A percentile compares a stretch with the other conserved stretches of the same genome.
Conservation (phyloP, 2,329 filamentous ascomycete genomes). For the Sporothrix humicola region DNA sequence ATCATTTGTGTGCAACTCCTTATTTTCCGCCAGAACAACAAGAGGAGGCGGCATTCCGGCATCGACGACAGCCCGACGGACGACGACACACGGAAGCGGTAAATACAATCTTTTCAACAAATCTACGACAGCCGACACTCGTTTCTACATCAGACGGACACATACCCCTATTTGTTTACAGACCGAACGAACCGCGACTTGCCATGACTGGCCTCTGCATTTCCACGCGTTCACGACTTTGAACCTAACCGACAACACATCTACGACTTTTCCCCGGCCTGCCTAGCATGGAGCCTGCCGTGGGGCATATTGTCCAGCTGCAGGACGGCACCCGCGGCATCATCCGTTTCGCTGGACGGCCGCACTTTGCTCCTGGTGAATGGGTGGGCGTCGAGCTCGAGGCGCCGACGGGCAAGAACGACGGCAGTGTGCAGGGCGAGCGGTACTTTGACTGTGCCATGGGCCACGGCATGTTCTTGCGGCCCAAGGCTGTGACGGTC, state of each 20-base stretch:
- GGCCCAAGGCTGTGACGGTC: conserved; percentile 70
- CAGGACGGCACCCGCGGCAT: conserved; percentile 76
- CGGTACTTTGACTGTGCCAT: conserved; percentile 86
- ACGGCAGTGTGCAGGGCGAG: conserved; percentile 86
- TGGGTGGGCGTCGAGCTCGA: conserved; percentile 92
- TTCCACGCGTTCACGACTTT: conserved; percentile 27
- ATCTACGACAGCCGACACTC: neutral
- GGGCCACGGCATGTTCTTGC: conserved; percentile 83
- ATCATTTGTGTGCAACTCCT: neutral
- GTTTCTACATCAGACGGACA: neutral
- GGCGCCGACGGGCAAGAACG: conserved; percentile 85
- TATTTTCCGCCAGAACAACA: conserved; percentile 25
- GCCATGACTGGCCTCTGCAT: conserved; percentile 24
- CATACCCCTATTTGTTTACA: neutral
- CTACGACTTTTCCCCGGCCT: neutral
- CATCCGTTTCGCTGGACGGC: conserved; percentile 81
- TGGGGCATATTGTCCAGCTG: conserved; percentile 79
- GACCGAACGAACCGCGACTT: neutral
- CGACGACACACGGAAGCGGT: conserved; percentile 8
- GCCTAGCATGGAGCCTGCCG: conserved; percentile 55
- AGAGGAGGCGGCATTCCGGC: conserved; percentile 12
- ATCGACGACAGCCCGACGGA: conserved; percentile 25
- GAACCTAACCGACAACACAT: neutral
- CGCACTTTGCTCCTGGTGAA: conserved; percentile 78
- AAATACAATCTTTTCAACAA: neutral